A percentile compares a stretch with the other conserved stretches of the same genome.
Conservation (phyloP, 768 basidiomycete genomes). For the Boletus insuetus region DNA sequence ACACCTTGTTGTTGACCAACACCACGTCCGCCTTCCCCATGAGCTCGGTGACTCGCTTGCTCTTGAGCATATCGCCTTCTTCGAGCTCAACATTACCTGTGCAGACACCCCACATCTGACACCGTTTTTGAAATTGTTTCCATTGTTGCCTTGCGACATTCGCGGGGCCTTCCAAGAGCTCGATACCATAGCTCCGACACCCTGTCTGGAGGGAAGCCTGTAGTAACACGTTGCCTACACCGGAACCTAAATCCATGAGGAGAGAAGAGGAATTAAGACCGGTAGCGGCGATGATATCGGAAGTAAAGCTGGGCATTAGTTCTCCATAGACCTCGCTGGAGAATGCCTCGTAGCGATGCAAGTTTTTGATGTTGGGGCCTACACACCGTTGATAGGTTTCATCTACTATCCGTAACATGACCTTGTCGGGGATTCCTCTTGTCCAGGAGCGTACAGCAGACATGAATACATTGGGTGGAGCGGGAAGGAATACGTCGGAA, state of each 20-base stretch:
- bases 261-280: conserved; percentile 52
- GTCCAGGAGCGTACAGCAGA: conserved; percentile 46
- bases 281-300: conserved; percentile 51
- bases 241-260: conserved; percentile 83
- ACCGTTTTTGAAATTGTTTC: conserved; percentile 70
- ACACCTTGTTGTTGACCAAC: conserved; percentile 86
- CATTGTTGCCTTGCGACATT: conserved; percentile 75
- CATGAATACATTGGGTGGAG: conserved; percentile 48
- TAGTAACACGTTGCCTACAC: conserved; percentile 81
- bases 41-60: conserved; percentile 61
- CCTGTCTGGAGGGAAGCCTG: conserved; percentile 82
- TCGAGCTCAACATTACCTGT: conserved; percentile 76
- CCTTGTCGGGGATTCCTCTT: conserved; percentile 56
- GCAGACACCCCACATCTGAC: conserved; percentile 87
- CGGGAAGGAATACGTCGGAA: conserved; percentile 46
- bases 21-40: conserved; percentile 87
- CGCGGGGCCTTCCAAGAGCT: conserved; percentile 77
- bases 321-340: conserved; percentile 89
- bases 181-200: conserved; percentile 74
- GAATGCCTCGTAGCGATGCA: conserved; percentile 81
- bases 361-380: conserved; percentile 79
- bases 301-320: conserved; percentile 72
- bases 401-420: conserved; percentile 75
- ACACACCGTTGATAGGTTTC: conserved; percentile 94
- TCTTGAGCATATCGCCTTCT: conserved; percentile 83